These are phyloP conservation scores for Nothomitra cinnamomea DNA, from an alignment of 2,329 filamentous ascomycete genomes.

Conservation along the genomic window DNA sequence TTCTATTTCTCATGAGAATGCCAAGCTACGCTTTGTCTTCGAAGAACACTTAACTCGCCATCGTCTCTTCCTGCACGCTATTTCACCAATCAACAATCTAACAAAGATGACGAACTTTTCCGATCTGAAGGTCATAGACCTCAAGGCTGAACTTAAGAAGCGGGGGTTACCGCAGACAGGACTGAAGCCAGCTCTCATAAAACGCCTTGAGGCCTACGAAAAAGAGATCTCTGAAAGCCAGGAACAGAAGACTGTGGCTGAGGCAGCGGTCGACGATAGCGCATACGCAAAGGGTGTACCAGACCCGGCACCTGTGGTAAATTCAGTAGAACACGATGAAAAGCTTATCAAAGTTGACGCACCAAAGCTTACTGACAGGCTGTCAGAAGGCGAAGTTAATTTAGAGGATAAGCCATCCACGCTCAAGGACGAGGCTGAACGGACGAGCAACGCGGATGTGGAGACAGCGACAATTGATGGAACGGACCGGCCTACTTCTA, in stretches of 20 bases:
- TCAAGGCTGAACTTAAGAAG: constrained; percentile 57
- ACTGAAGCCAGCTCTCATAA: constrained; percentile 54
- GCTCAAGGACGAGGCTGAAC: constrained; percentile 6
- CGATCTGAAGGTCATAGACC: constrained; percentile 54
- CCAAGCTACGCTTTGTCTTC: not conserved
- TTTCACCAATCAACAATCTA: not conserved
- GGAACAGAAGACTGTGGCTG: constrained; percentile 5
- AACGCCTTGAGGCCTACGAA: constrained; percentile 37
- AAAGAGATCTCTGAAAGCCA: constrained; percentile 10
- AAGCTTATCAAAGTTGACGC: not conserved
- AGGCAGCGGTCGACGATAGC: constrained; percentile 4
- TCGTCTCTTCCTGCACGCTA: no score
- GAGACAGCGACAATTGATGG: constrained; percentile 2
- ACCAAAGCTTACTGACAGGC: not conserved
- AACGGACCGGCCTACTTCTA: not conserved
- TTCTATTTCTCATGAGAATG: no score
- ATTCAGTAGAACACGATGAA: no score
- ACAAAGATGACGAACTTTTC: constrained; percentile 34
- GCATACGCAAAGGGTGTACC: not conserved
- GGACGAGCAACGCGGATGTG: constrained; percentile 9
- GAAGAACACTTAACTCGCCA: not conserved
- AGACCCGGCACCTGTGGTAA: not conserved
- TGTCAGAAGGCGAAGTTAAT: not conserved
- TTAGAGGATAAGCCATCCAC: constrained; percentile 5
- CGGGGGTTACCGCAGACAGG: constrained; percentile 53